Evolutionary conservation across 768 basidiomycete species (phyloP).

Genomic region (Boletales sp.): DNA sequence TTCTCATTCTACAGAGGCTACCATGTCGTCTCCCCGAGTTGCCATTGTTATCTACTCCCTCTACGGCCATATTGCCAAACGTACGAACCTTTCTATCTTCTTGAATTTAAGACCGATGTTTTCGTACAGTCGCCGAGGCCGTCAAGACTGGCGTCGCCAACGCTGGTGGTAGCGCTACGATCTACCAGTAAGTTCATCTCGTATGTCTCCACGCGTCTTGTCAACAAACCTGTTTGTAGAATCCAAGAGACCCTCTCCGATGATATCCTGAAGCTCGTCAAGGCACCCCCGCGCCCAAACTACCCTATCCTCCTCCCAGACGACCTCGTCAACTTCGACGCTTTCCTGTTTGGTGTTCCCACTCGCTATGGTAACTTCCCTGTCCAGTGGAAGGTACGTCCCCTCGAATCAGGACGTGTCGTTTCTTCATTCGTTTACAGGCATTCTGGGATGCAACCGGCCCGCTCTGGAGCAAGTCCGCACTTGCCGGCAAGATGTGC

Average conservation of each 20-base stretch:
- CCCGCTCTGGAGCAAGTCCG: constrained; percentile 40
- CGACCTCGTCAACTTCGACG: constrained; percentile 34
- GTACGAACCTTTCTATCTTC: constrained; percentile 26
- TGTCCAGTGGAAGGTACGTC: constrained; percentile 55
- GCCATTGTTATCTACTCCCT: constrained; percentile 49
- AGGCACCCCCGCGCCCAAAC: constrained; percentile 65
- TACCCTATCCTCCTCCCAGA: constrained; percentile 41
- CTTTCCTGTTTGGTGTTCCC: constrained; percentile 44
- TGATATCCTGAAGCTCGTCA: constrained; percentile 65
- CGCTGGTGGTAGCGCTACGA: constrained; percentile 43
- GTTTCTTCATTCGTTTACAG: constrained; percentile 25
- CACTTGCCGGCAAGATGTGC: constrained; percentile 44
- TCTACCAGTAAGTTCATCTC: constrained; percentile 41
- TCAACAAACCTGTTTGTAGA: constrained; percentile 31
- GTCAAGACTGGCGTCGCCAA: constrained; percentile 38
- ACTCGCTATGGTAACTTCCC: constrained; percentile 49
- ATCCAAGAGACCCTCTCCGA: constrained; percentile 79
- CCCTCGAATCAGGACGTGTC: background rate
- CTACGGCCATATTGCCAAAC: constrained; percentile 46
- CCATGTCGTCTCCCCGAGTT: constrained; percentile 32
- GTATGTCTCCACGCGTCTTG: background rate
- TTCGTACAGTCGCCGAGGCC: constrained; percentile 28
- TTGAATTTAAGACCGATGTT: background rate
- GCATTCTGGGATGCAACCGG: constrained; percentile 52
- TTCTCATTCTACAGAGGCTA: background rate